Percentiles rank a stretch among this genome's conserved stretches.
These are phyloP conservation scores for Hanseniaspora sp. DNA, from an alignment of 1,139 yeast species.

Conservation along the genomic window DNA sequence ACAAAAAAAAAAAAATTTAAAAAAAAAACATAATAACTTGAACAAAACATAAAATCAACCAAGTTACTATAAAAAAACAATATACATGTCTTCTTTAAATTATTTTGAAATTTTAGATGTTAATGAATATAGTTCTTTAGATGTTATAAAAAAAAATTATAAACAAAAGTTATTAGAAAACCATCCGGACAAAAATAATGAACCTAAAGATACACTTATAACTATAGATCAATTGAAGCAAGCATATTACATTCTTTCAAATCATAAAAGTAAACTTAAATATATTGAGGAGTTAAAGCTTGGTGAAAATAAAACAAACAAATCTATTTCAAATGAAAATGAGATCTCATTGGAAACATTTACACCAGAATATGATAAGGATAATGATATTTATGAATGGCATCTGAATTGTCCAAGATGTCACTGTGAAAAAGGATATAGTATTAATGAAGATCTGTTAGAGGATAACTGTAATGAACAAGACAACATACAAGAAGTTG, in stretches of 20 bases:
- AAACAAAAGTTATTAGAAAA: slow-evolving; percentile 42
- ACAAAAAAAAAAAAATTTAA: background rate
- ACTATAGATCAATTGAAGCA: slow-evolving; percentile 38
- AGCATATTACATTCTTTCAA: slow-evolving; percentile 49
- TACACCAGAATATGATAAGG: slow-evolving; percentile 27
- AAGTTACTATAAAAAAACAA: background rate
- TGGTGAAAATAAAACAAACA: slow-evolving; percentile 38
- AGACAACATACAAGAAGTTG: slow-evolving; percentile 39
- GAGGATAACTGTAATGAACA: slow-evolving; percentile 36
- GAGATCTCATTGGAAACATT: slow-evolving; percentile 54
- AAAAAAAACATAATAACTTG: too few species aligned
- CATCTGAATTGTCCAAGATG: slow-evolving; percentile 66
- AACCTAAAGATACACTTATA: slow-evolving; percentile 19
- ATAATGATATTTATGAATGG: slow-evolving; percentile 23
- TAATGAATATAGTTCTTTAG: slow-evolving; percentile 30
- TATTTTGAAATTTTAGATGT: slow-evolving; percentile 49
- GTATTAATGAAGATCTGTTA: slow-evolving; percentile 50
- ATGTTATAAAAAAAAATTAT: slow-evolving; percentile 52
- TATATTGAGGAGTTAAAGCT: slow-evolving; percentile 42
- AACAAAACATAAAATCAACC: background rate
- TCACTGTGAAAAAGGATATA: slow-evolving; percentile 43
- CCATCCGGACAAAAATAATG: slow-evolving; percentile 62
- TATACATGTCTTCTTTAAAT: slow-evolving; percentile 13
- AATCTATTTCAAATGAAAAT: slow-evolving; percentile 46
- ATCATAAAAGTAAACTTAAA: slow-evolving; percentile 32